phyloP scores from a whole-genome alignment of 805 yeast genomes.

The Metschnikowia borealis region DNA sequence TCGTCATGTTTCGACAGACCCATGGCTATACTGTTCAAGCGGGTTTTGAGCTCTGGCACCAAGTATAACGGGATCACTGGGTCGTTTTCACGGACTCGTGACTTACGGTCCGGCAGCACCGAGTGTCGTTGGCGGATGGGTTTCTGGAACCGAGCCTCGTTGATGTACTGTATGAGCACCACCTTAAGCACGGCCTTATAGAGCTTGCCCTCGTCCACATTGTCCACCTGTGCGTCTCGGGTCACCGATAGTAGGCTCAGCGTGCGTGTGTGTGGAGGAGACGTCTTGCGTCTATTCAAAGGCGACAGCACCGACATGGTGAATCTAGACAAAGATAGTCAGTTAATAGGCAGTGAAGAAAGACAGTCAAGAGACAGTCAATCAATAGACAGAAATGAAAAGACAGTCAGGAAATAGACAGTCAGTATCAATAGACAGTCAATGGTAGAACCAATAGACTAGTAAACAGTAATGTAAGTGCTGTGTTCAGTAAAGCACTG shows the following conservation, averaged over 20 bases:
- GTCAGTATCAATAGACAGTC: too few relatives aligned
- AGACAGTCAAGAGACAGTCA: too few relatives aligned
- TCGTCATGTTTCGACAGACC: constrained; percentile 39
- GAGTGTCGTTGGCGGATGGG: constrained; percentile 16
- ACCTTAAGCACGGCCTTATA: constrained; percentile 54
- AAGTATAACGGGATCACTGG: constrained; percentile 34
- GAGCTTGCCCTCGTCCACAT: constrained; percentile 27
- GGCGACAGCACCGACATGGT: too few relatives aligned
- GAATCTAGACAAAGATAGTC: too few relatives aligned
- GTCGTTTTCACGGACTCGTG: constrained; percentile 12
- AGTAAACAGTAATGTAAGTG: too few relatives aligned
- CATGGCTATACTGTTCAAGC: constrained; percentile 46
- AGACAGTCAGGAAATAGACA: too few relatives aligned
- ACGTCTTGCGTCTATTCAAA: constrained; percentile 1
- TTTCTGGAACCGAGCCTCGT: constrained; percentile 58
- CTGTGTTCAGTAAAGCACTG: too few relatives aligned
- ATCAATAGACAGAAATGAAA: too few relatives aligned
- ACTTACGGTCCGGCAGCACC: constrained; percentile 9
- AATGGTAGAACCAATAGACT: too few relatives aligned
- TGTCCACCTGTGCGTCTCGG: constrained; percentile 18
- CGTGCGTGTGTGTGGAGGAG: constrained; percentile 6
- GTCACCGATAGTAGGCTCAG: constrained; percentile 13
- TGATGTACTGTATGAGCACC: constrained; percentile 54
- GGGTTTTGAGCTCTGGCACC: constrained; percentile 34
- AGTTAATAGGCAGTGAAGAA: too few relatives aligned